phyloP scores from a whole-genome alignment of 495 filamentous ascomycete species.

The Aspergillus sclerotiicarbonarius region DNA sequence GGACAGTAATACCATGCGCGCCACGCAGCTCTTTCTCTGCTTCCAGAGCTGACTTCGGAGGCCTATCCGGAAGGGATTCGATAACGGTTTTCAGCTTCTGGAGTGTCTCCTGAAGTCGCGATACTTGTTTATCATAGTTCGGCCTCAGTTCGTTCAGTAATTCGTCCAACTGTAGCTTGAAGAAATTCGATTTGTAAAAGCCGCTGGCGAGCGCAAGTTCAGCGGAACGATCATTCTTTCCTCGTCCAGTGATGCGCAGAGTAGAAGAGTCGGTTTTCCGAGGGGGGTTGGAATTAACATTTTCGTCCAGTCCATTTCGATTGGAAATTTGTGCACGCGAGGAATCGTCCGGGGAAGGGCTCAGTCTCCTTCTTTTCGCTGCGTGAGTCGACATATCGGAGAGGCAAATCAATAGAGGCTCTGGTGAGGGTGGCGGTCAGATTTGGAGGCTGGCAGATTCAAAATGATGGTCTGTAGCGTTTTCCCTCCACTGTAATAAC shows the following conservation, averaged over 20 bases:
- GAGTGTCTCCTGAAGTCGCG: conserved; percentile 64
- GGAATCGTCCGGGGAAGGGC: conserved; percentile 28
- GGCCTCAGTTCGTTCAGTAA: conserved; percentile 66
- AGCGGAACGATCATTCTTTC: conserved; percentile 31
- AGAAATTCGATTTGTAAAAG: conserved; percentile 68
- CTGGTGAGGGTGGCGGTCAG: background rate
- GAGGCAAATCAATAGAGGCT: background rate
- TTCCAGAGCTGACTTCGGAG: conserved; percentile 58
- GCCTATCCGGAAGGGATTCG: conserved; percentile 59
- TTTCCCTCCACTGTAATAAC: background rate
- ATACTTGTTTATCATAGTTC: conserved; percentile 64
- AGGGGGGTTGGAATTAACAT: conserved; percentile 10
- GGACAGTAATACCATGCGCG: conserved; percentile 63
- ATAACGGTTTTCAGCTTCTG: conserved; percentile 72
- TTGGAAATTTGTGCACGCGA: conserved; percentile 1
- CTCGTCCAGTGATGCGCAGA: conserved; percentile 10
- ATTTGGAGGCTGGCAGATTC: background rate
- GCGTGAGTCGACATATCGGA: conserved; percentile 33
- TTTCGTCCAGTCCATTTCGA: background rate
- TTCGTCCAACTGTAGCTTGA: conserved; percentile 87
- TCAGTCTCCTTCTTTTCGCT: conserved; percentile 40
- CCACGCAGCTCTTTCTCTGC: conserved; percentile 67
- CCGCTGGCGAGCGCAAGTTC: conserved; percentile 45
- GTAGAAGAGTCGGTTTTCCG: conserved; percentile 3
- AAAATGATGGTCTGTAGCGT: background rate